These are phyloP conservation scores for Cucurbita argyrosperma DNA, from an alignment of 306 rosid genomes.

Conservation along the genomic window DNA sequence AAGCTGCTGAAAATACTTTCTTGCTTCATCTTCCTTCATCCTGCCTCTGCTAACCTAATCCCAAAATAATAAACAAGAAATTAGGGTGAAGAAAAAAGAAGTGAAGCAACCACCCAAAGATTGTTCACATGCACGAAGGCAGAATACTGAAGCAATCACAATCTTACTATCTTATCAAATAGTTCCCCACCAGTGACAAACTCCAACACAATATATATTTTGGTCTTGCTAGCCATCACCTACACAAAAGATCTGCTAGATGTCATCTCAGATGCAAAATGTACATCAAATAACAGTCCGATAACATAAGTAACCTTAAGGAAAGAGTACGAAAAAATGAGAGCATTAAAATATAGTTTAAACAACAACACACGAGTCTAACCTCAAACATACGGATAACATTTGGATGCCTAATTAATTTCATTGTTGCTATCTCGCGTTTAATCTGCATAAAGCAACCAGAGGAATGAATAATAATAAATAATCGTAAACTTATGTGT, in stretches of 20 bases:
- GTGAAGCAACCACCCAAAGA: neutral
- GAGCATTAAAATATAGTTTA: neutral
- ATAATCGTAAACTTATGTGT: neutral
- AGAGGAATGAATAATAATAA: neutral
- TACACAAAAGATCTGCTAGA: conserved; percentile 24
- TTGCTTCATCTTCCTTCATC: conserved; percentile 6
- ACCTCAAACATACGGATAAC: conserved; percentile 94
- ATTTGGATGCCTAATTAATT: conserved; percentile 81
- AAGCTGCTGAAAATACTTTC: conserved; percentile 11
- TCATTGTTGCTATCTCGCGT: conserved; percentile 94
- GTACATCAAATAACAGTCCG: neutral
- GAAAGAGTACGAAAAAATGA: neutral
- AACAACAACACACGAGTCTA: conserved; percentile 10
- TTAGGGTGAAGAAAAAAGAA: neutral
- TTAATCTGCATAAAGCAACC: conserved; percentile 47
- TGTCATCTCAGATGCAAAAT: conserved; percentile 15
- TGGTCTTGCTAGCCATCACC: conserved; percentile 96
- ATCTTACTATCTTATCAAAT: conserved; percentile 85
- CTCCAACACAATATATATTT: conserved; percentile 85
- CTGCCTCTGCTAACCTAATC: conserved; percentile 10
- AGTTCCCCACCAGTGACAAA: conserved; percentile 92
- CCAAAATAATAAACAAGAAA: neutral
- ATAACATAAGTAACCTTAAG: neutral
- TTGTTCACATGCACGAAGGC: neutral
- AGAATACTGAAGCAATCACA: conserved; percentile 1